Evolutionary conservation across 2,329 filamentous ascomycete genomes (phyloP), one percentile per base, ranked within the genome.

Genomic region (Aspergillus udagawae): DNA sequence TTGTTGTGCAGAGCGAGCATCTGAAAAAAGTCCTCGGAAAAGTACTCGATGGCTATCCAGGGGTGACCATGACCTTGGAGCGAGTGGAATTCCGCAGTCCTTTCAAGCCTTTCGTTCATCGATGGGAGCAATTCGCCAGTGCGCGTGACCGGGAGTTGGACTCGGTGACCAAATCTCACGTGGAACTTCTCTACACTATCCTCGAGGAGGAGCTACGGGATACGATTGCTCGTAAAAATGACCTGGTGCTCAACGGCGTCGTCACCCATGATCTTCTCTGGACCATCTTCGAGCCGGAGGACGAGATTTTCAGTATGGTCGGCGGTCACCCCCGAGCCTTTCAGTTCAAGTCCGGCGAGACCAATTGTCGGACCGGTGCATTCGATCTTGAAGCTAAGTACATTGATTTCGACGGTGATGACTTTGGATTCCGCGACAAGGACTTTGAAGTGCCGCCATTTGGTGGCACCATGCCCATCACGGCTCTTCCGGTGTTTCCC

Each of bases 71-170:
- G 35, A 79, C 77, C 10, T 74, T 89, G 27, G 78, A 84, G n/a
- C 79, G 83, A 1, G 75, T 89, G 1, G 82, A 83, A 55, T 88
- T 90, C 59, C 69, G 73, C 7, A 81, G 80, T 0, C 84, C 84
- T 0, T 89, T 89, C 59, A 75, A 82, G 62, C 83, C 84, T 0
- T 83, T 90, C 51, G 83, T 89, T 44, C 86, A 90, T 70, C 80
- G 86, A 32, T 90, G 86, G 85, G 73, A 77, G 1, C 65, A 74
- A 6, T 77, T 86, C 41, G 63, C 68, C 9, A 67, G 73, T 3
- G 76, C 77, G 25, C 71, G 77, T 47, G 66, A 79, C 9, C 74
- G 77, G 32, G 63, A 76, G 7, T 66, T 73, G 1, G 80, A 84
- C 17, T 63, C 69, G 3, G 71, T 67, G 20, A 79, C 79, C 1